Evolutionary conservation across 2,329 filamentous ascomycete species (phyloP).

Genomic region (Fusarium sp.): DNA sequence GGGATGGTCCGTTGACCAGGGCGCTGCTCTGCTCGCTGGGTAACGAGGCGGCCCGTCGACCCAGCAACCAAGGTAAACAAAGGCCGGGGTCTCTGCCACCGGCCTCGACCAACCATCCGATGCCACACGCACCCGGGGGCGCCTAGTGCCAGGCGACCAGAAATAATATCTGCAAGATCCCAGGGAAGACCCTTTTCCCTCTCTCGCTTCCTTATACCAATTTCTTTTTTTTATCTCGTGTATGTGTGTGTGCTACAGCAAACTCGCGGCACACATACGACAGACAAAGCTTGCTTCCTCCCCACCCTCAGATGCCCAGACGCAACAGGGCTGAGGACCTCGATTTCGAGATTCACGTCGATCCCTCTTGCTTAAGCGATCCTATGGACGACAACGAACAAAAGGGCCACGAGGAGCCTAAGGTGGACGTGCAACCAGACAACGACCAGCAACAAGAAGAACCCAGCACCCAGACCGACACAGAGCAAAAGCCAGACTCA

Average conservation of each 20-base stretch:
- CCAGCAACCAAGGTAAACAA: slow-evolving; percentile 57
- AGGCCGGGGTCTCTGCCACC: slow-evolving; percentile 38
- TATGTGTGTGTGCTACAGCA: slow-evolving; percentile 38
- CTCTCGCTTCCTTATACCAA: slow-evolving; percentile 22
- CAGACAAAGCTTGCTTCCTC: slow-evolving; percentile 23
- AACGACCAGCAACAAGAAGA: slow-evolving; percentile 37
- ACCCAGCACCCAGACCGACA: slow-evolving; percentile 23
- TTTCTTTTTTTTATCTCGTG: slow-evolving; percentile 23
- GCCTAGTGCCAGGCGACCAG: slow-evolving; percentile 8
- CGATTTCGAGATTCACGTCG: slow-evolving; percentile 66
- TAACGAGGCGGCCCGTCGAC: slow-evolving; percentile 44
- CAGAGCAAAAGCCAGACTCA: slow-evolving; percentile 23
- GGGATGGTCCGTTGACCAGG: slow-evolving; percentile 25
- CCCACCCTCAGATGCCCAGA: slow-evolving; percentile 48
- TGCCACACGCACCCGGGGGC: slow-evolving; percentile 43
- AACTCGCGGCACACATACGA: slow-evolving; percentile 32
- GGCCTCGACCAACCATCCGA: slow-evolving; percentile 51
- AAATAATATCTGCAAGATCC: slow-evolving; percentile 46
- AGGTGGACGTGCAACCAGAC: slow-evolving; percentile 30
- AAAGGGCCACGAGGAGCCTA: slow-evolving; percentile 40
- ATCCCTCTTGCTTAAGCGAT: slow-evolving; percentile 61
- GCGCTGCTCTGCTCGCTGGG: slow-evolving; percentile 2
- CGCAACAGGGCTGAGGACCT: slow-evolving; percentile 52
- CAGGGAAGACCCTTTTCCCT: slow-evolving; percentile 37
- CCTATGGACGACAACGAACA: slow-evolving; percentile 57